Percentiles rank a stretch among this genome's conserved stretches.
These are phyloP conservation scores for Marasmius tenuissimus DNA, from an alignment of 1,284 basidiomycete genomes.

Conservation along the genomic window DNA sequence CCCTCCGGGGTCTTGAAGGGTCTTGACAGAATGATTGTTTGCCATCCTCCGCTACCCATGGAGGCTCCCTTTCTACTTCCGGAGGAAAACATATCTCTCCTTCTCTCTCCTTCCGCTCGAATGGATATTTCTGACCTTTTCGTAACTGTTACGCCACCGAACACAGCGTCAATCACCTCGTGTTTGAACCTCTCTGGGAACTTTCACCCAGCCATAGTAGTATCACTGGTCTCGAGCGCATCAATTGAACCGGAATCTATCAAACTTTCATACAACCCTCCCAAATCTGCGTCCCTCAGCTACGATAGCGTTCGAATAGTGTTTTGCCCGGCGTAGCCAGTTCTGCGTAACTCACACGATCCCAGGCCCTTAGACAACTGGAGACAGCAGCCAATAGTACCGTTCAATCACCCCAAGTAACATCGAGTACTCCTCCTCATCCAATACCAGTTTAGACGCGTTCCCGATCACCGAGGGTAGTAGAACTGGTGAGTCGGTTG, in stretches of 20 bases:
- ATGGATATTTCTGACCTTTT: not conserved
- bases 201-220: not conserved
- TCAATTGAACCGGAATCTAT: not conserved
- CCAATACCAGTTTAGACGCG: not conserved
- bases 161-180: not conserved
- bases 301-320: no score
- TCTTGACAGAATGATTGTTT: not conserved
- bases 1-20: not conserved
- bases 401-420: not conserved
- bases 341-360: not conserved
- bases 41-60: not conserved
- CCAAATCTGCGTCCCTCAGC: not conserved
- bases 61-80: not conserved
- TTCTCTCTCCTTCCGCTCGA: not conserved
- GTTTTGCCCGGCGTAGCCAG: not conserved
- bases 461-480: not conserved
- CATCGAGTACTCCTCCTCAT: not conserved
- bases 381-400: not conserved
- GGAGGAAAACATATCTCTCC: not conserved
- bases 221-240: not conserved
- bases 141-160: not conserved
- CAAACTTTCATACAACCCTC: not conserved
- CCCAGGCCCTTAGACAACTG: not conserved
- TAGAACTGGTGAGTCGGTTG: not conserved
- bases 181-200: not conserved